Base-by-base conservation (phyloP, 768 basidiomycete genomes). In the Tricholomella constricta region DNA sequence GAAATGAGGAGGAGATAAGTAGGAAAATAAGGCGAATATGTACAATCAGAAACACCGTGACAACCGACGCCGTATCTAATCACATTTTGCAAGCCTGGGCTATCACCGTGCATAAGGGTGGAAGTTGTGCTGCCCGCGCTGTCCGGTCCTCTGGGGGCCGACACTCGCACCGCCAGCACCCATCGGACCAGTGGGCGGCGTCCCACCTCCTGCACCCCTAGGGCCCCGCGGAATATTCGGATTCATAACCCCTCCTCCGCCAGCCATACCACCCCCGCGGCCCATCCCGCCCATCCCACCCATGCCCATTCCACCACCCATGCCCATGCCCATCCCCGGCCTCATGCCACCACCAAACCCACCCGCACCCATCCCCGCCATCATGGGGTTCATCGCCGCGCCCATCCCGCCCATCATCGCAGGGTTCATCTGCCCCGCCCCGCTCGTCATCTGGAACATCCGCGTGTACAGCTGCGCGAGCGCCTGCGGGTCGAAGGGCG, bases 381-480 rank as follows among this genome's bases (percentile, higher is more conserved):
- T 59, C 62, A 75, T 72, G 20, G 69, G 69, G 59, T 72, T 67
- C 52, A 65, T 70, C 19, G 64, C 71, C 37, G 65, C 66, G n/a
- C 62, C 69, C 71, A 72, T 73, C 5, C 74, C 76, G 11, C 75
- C 78, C 76, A 80, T 80, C 82, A 86, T 85, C 66, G 77, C 80
- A 3, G 79, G 79, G 63, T 81, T 81, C 72, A 80, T 77, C 45
- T 67, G 70, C 2, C 78, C 79, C 3, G 49, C 57, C 0, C 76
- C 84, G 32, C 83, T 81, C 43, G 89, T 82, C 75, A 91, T 88
- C 65, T 88, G 85, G 78, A 92, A 88, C 96, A 98, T 98, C 56
- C 93, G 88, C 31, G 94, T 92, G 72, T 97, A 98, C 54, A 98
- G 84, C 51, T 88, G 83, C 0, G 93, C 93, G 66, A 98, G 86